A percentile compares a stretch with the other conserved stretches of the same genome.
These are phyloP conservation scores for Coffea humblotiana DNA, from an alignment of 305 asterid genomes.

Conservation along the genomic window DNA sequence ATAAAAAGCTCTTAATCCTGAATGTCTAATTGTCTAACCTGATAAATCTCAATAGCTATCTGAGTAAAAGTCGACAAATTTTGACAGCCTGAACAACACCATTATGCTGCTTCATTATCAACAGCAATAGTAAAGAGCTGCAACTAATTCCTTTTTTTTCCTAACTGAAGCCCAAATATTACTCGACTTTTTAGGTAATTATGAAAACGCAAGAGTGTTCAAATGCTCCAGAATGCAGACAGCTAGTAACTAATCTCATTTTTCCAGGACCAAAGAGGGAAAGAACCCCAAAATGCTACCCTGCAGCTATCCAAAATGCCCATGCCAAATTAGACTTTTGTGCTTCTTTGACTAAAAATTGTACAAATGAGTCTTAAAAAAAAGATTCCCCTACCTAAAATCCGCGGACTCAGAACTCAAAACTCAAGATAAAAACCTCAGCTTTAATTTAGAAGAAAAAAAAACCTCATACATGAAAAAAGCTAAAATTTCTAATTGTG, in stretches of 20 bases:
- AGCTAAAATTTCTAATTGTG: neutral
- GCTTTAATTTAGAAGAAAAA: neutral
- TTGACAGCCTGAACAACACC: neutral
- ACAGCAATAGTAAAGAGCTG: neutral
- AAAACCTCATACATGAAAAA: neutral
- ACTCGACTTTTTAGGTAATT: neutral
- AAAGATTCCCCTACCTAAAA: neutral
- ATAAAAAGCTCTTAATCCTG: neutral
- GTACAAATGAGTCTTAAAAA: neutral
- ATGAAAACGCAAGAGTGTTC: neutral
- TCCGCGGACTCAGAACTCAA: neutral
- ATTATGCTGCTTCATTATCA: neutral
- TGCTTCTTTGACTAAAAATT: neutral
- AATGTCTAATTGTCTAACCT: neutral
- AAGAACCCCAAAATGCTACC: neutral
- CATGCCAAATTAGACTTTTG: neutral
- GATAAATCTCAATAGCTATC: neutral
- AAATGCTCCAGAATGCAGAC: neutral
- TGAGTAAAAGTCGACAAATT: neutral
- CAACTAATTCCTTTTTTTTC: neutral
- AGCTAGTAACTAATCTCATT: neutral
- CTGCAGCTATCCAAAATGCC: constrained; percentile 2
- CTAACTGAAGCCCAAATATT: no score
- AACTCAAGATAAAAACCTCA: neutral
- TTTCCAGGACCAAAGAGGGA: neutral